Evolutionary conservation across 1,139 yeast genomes (phyloP).

Genomic region (Candida tunisiensis): DNA sequence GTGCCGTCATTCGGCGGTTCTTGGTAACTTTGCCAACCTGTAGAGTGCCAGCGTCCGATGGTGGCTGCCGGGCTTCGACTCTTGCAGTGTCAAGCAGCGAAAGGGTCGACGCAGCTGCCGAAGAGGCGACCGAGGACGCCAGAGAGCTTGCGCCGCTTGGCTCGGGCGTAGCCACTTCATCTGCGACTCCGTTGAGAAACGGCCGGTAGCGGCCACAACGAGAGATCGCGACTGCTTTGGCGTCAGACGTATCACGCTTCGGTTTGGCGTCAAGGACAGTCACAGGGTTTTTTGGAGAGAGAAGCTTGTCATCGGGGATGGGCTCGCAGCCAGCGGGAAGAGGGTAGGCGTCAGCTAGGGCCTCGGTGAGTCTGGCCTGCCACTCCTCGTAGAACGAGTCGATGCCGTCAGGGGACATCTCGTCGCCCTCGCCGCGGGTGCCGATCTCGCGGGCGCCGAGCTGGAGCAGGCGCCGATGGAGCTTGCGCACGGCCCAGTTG

Average conservation of each 20-base stretch:
- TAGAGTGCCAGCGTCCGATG: no score
- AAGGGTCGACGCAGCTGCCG: no score
- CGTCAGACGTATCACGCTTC: not conserved
- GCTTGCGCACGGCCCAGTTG: slow-evolving; percentile 70
- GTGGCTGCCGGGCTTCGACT: no score
- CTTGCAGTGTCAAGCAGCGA: no score
- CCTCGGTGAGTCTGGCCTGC: slow-evolving; percentile 24
- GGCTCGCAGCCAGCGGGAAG: slow-evolving; percentile 13
- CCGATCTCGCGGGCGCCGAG: slow-evolving; percentile 66
- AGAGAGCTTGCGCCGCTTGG: no score
- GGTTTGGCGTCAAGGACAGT: not conserved
- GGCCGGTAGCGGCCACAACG: no score
- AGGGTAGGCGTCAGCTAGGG: slow-evolving; percentile 1
- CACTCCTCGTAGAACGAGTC: slow-evolving; percentile 68
- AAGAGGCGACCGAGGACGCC: no score
- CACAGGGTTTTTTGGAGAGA: slow-evolving; percentile 26
- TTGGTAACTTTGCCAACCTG: slow-evolving; percentile 25
- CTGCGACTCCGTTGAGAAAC: no score
- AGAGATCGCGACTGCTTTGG: not conserved
- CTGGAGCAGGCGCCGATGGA: slow-evolving; percentile 63
- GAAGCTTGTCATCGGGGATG: slow-evolving; percentile 24
- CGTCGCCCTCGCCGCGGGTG: slow-evolving; percentile 79
- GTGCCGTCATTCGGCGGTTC: slow-evolving; percentile 46
- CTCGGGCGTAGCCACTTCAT: no score
- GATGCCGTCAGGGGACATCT: slow-evolving; percentile 60